Base-by-base conservation (phyloP, 2,329 filamentous ascomycete genomes). In the Aureobasidium sp. region DNA sequence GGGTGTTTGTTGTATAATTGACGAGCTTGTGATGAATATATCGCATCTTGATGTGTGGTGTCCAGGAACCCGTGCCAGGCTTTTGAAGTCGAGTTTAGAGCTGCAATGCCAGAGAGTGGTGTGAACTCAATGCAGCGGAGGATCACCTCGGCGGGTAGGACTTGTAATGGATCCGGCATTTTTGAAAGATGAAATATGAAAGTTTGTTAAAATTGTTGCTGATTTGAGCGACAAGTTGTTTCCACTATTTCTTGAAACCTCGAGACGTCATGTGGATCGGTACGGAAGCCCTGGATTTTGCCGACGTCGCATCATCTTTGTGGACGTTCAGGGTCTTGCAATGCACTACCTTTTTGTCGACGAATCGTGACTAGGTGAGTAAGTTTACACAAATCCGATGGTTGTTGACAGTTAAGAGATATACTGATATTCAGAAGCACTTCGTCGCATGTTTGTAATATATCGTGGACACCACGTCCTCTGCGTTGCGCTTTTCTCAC, bases 31-130 rank as follows among this genome's bases (percentile, higher is more conserved):
- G 10, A 64, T 59, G 68, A 67, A 63, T 78, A 78, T 62, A 78
- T 76, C 5, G 71, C 69, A 47, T 78, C 73, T 66, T 74, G 74
- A 64, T 78, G 75, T 10, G 71, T 73, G 62, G 72, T 64, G 62
- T 78, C 75, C 65, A 78, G 75, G 66, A 78, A 77, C 14, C 66
- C 59, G 62, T 77, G 71, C 76, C 76, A 78, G 45, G 71, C 68
- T 49, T 69, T 70, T 39, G 71, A 74, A 7, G 70, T 62, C 2
- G 67, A 66, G 8, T 71, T 75, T 30, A 77, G 67, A 11, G 69
- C 68, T 9, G 74, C 74, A n/a, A 77, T 63, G 9, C 69, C 66
- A 5, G 73, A 66, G 6, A 73, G 44, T 2, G 73, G 61, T 5
- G 72, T 65, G 62, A 75, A 76, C 37, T 78, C 74, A 27, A 78